Conservation (phyloP, 2,329 filamentous ascomycete species). For the Penicillium thymicola region DNA sequence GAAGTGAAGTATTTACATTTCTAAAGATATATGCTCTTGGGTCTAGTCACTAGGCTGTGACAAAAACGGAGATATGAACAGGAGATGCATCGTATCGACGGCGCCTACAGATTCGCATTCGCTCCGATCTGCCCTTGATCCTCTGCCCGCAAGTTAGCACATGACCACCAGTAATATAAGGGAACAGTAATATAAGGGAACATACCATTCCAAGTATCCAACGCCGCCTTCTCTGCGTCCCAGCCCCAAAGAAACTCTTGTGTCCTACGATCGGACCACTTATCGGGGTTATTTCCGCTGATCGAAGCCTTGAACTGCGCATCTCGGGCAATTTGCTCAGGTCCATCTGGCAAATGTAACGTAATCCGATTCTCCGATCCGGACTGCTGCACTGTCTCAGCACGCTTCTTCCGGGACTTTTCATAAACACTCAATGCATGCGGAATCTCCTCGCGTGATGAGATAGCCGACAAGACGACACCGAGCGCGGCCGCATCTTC, state of each 20-base stretch:
- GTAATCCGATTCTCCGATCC: slow-evolving; percentile 36
- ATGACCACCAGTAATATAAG: not conserved
- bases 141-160: slow-evolving; percentile 4
- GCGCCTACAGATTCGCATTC: slow-evolving; percentile 18
- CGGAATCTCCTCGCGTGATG: slow-evolving; percentile 33
- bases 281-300: slow-evolving; percentile 50
- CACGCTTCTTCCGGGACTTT: slow-evolving; percentile 38
- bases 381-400: slow-evolving; percentile 39
- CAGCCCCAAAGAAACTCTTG: slow-evolving; percentile 49
- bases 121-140: not conserved
- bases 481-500: slow-evolving; percentile 42
- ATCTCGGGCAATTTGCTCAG: slow-evolving; percentile 44
- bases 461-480: slow-evolving; percentile 32
- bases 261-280: slow-evolving; percentile 64
- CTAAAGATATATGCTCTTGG: slow-evolving; percentile 3
- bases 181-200: too few relatives aligned
- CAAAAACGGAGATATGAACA: not conserved
- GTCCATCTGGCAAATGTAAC: slow-evolving; percentile 40
- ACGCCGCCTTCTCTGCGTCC: slow-evolving; percentile 35
- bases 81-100: not conserved
- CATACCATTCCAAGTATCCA: slow-evolving; percentile 33
- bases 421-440: slow-evolving; percentile 38
- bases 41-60: not conserved
- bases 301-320: slow-evolving; percentile 29
- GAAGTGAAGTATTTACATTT: slow-evolving; percentile 3